Evolutionary conservation across 148 eudicot species (phyloP).

Genomic region (Camellia granthamiana): DNA sequence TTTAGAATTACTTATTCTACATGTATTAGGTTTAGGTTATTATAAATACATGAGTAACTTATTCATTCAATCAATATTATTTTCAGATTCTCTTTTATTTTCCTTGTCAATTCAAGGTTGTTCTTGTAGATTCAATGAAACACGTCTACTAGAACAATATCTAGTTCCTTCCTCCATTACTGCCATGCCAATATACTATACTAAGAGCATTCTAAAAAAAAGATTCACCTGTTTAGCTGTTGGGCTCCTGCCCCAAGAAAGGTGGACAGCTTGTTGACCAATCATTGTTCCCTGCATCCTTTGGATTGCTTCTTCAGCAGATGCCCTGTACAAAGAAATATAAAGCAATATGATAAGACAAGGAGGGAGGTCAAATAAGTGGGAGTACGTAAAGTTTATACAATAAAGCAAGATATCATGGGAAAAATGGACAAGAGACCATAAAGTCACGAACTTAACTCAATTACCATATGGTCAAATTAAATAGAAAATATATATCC

Average conservation of each 20-base stretch:
- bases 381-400: neutral
- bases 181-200: neutral
- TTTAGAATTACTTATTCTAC: no score
- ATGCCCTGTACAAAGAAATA: conserved; percentile 44
- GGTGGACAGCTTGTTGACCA: conserved; percentile 87
- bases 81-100: no score
- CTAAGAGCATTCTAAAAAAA: neutral
- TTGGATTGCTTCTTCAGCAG: conserved; percentile 93
- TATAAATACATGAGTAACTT: no score
- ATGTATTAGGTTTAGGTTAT: no score
- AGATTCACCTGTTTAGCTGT: conserved; percentile 73
- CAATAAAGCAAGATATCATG: neutral
- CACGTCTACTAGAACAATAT: no score
- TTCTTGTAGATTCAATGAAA: no score
- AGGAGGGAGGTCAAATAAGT: neutral
- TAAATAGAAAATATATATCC: neutral
- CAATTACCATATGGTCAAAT: neutral
- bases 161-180: no score
- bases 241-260: conserved; percentile 89
- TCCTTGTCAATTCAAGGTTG: no score
- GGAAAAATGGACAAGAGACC: neutral
- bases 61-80: no score
- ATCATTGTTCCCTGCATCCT: conserved; percentile 80
- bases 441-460: neutral
- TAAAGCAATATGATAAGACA: neutral